phyloP scores from a whole-genome alignment of 345 rosid genomes.

The Hypericum perforatum region DNA sequence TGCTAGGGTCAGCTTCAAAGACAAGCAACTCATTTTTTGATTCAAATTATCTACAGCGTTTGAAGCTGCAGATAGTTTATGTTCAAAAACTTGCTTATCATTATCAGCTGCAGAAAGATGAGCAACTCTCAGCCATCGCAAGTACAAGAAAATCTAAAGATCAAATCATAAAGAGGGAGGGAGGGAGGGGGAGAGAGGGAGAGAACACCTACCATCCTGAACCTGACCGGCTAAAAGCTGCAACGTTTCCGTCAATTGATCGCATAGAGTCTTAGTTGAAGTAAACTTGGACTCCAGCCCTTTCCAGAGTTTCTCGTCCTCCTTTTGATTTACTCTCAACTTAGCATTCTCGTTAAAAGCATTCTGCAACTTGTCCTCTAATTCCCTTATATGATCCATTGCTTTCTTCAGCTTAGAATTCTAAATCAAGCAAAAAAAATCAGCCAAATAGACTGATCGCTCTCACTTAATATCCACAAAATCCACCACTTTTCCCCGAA shows the following conservation, averaged over 20 bases:
- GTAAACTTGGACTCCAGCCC: constrained; percentile 81
- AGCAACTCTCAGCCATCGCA: constrained; percentile 10
- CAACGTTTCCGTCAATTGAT: constrained; percentile 78
- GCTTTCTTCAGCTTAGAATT: constrained; percentile 76
- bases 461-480: constrained; percentile 1
- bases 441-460: constrained; percentile 9
- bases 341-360: constrained; percentile 87
- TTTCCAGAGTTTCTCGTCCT: constrained; percentile 89
- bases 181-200: neutral
- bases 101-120: constrained; percentile 52
- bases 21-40: constrained; percentile 32
- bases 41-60: constrained; percentile 36
- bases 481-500: too few relatives aligned
- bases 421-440: constrained; percentile 27
- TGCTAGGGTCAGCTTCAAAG: constrained; percentile 35
- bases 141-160: constrained; percentile 4
- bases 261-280: constrained; percentile 69
- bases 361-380: constrained; percentile 82
- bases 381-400: constrained; percentile 37
- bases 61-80: constrained; percentile 32
- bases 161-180: neutral
- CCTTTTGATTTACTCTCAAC: constrained; percentile 78
- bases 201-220: constrained; percentile 52
- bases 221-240: constrained; percentile 69
- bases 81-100: constrained; percentile 38